Evolutionary conservation across 441 rosid genomes (phyloP).

Genomic region (Pelargonium myrrhifolium): DNA sequence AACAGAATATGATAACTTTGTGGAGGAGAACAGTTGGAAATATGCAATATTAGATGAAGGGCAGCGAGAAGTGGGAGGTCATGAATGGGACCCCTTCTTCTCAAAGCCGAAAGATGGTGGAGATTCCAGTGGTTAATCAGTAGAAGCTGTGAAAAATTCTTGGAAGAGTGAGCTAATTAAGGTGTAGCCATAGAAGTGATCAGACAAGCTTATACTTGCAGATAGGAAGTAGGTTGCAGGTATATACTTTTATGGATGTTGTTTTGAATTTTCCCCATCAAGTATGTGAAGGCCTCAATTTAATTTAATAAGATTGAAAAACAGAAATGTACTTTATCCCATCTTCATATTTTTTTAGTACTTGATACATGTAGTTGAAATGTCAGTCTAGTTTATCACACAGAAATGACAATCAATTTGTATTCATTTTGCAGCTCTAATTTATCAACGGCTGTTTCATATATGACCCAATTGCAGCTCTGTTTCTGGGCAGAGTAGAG

Average conservation of each 20-base stretch:
- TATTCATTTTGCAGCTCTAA: too few species aligned
- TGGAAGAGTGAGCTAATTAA: conserved; percentile 74
- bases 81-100: conserved; percentile 97
- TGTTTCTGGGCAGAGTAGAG: too few species aligned
- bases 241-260: too few species aligned
- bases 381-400: too few species aligned
- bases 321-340: too few species aligned
- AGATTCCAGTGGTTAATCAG: conserved; percentile 45
- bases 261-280: too few species aligned
- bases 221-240: not conserved
- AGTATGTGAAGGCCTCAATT: conserved; percentile 1
- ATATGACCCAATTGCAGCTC: too few species aligned
- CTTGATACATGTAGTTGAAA: too few species aligned
- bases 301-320: conserved; percentile 9
- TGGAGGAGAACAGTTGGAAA: conserved; percentile 97
- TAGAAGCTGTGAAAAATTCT: conserved; percentile 78
- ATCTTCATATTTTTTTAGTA: too few species aligned
- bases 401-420: too few species aligned
- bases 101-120: conserved; percentile 71
- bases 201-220: too few species aligned
- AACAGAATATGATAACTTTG: conserved; percentile 72
- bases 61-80: conserved; percentile 69
- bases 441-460: too few species aligned
- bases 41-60: conserved; percentile 83
- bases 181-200: conserved; percentile 20